These are phyloP conservation scores for Podospora anserina DNA, from an alignment of 495 filamentous ascomycete species.

Conservation along the genomic window DNA sequence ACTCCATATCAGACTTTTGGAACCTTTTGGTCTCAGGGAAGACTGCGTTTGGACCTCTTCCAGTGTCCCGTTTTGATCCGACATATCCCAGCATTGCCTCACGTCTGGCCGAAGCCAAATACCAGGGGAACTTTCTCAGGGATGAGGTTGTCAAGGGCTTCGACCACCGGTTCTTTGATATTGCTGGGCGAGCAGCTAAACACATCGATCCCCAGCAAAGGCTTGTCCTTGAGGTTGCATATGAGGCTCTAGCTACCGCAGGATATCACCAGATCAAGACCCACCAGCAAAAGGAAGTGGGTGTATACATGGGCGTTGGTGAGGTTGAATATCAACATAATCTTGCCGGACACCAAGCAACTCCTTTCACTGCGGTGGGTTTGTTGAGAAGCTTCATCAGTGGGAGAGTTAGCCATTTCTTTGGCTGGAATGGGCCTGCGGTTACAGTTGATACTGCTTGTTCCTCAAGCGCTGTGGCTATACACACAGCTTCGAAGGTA, in stretches of 20 bases:
- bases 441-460: conserved; percentile 52
- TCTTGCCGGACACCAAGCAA: conserved; percentile 43
- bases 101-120: background rate
- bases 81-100: background rate
- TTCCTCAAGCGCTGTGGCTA: conserved; percentile 48
- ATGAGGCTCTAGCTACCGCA: conserved; percentile 70
- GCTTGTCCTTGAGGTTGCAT: conserved; percentile 68
- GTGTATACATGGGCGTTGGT: conserved; percentile 29
- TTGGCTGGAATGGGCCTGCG: conserved; percentile 42
- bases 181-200: conserved; percentile 57
- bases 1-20: conserved; percentile 15
- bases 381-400: conserved; percentile 34
- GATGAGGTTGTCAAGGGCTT: conserved; percentile 43
- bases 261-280: conserved; percentile 40
- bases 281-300: conserved; percentile 17
- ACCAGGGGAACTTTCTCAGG: conserved; percentile 32
- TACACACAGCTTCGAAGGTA: conserved; percentile 46
- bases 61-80: background rate
- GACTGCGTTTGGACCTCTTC: background rate
- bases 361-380: conserved; percentile 32
- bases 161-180: conserved; percentile 55
- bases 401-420: conserved; percentile 51
- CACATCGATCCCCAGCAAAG: conserved; percentile 68
- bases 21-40: conserved; percentile 16
- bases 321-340: conserved; percentile 31